Evolutionary conservation across 352 stramenopile species (phyloP).

Genomic region (Globisporangium abappressorium): DNA sequence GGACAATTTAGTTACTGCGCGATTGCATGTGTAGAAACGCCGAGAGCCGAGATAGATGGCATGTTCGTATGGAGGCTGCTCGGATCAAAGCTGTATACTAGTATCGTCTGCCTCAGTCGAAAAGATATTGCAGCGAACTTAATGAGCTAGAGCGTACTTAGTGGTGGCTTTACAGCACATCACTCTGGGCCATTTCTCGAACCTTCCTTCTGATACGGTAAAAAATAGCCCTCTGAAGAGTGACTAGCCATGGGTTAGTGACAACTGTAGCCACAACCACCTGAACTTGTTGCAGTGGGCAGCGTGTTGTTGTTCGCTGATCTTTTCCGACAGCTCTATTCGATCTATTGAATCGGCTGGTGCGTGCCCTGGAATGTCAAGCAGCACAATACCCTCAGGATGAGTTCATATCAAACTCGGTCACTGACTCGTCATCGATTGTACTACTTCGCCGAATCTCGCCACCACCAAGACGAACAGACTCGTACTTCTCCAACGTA

Average conservation of each 20-base stretch:
- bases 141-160: not conserved
- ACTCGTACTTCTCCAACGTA: conserved; percentile 34
- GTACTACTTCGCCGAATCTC: conserved; percentile 12
- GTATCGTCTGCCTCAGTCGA: not conserved
- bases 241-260: conserved; percentile 3
- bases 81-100: not conserved
- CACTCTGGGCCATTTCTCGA: conserved; percentile 29
- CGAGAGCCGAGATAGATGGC: not conserved
- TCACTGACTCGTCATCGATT: conserved; percentile 23
- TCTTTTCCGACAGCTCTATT: not conserved
- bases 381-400: not conserved
- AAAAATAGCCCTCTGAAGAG: conserved; percentile 1
- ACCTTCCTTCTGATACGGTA: conserved; percentile 25
- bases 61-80: not conserved
- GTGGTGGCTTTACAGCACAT: not conserved
- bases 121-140: not conserved
- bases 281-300: not conserved
- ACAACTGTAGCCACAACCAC: not conserved
- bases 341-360: no score
- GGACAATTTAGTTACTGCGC: not conserved
- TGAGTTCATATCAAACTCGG: conserved; percentile 29
- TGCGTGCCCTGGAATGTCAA: not conserved
- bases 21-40: not conserved
- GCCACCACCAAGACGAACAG: not conserved
- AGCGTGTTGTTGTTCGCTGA: not conserved